Percentiles rank a stretch among this genome's conserved stretches.
Conservation (phyloP, 345 rosid species). For the Gossypium stocksii region DNA sequence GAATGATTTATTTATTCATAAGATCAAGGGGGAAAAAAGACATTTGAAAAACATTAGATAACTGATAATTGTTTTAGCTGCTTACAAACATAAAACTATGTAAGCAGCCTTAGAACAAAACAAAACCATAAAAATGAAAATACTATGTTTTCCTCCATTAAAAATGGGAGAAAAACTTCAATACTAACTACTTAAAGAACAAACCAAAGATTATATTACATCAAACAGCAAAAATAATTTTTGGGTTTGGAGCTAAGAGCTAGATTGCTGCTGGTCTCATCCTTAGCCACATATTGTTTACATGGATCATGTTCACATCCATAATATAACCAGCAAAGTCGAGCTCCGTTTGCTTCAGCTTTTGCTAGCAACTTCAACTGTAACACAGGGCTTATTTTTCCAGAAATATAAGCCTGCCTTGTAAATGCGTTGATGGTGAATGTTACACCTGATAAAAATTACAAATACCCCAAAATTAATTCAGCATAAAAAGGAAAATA, state of each 20-base stretch:
- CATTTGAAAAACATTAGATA: not conserved
- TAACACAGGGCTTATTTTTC: not conserved
- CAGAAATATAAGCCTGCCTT: not conserved
- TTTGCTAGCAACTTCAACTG: not conserved
- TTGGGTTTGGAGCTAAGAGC: not conserved
- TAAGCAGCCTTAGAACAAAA: not conserved
- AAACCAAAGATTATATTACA: not conserved
- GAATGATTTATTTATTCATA: not conserved
- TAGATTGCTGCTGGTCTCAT: not conserved
- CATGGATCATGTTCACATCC: not conserved
- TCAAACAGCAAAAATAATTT: not conserved
- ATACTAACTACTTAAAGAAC: not conserved
- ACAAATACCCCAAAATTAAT: too few relatives aligned
- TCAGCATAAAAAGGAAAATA: too few relatives aligned
- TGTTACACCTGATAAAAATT: not conserved
- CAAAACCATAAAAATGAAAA: not conserved
- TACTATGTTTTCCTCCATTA: not conserved
- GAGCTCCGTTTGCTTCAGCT: conserved; percentile 7
- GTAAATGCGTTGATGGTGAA: not conserved
- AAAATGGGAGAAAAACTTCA: not conserved
- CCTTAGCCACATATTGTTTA: not conserved
- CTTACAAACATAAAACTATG: not conserved
- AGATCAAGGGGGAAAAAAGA: not conserved
- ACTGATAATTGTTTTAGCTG: not conserved
- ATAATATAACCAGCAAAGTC: not conserved